Base-by-base conservation (phyloP, 768 basidiomycete species). In the Podaxis pistillaris region DNA sequence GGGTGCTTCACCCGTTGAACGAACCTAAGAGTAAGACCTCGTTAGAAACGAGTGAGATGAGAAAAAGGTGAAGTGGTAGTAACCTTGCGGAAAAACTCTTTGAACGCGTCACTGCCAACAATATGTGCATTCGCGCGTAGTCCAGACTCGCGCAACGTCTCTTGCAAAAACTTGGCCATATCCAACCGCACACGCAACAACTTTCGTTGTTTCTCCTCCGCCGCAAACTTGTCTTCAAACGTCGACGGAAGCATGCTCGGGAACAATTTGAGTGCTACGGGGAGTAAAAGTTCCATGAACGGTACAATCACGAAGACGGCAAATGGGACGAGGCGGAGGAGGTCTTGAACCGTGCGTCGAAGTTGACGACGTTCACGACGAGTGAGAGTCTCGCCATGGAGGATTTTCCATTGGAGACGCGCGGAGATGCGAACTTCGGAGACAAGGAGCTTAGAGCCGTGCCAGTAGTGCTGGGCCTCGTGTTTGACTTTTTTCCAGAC, bases 101-200 rank as follows among this genome's bases (percentile, higher is more conserved):
- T 98, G 85, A 99, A 99, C 44, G 94, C 93, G 59, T 97, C 96
- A 46, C 86, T 90, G 65, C 94, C 91, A 63, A 98, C 87, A 62
- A 99, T 97, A 71, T 96, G 94, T 19, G 90, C 87, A 64, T 93
- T 93, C 8, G 93, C 93, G 73, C 93, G 95, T 63, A 98, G 81
- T 41, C 94, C 94, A 1, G 91, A 94, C 77, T 98, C 97, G 41
- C 93, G 87, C 50, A 99, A 84, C 0, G 97, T 98, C 74, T 99
- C 97, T 69, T 98, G 96, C 26, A 99, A 81, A 82, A 98, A 99
- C 72, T 99, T 98, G 69, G 97, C 97, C 96, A 98, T 98, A 73
- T 97, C 96, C 38, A 99, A 81, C 62, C 96, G 85, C 28, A 97
- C 94, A 62, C 94, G 89, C 50, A 99, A 88, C 2, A 98, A 82